A percentile compares a stretch with the other conserved stretches of the same genome.
Conservation (phyloP, 768 basidiomycete species). For the Naganishia randhawae region DNA sequence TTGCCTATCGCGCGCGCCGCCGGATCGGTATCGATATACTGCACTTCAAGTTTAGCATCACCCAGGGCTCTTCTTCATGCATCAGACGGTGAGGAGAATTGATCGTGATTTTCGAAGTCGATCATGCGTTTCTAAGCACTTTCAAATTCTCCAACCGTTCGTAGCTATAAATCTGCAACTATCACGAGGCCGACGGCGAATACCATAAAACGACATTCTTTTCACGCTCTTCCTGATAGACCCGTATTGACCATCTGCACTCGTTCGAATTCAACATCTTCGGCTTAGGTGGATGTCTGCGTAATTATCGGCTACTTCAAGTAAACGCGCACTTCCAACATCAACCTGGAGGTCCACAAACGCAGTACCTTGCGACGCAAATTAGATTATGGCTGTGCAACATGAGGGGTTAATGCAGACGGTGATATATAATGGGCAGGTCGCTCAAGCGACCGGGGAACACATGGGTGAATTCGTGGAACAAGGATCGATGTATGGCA, state of each 20-base stretch:
- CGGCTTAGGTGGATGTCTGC: constrained; percentile 1
- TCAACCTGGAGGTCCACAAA: background rate
- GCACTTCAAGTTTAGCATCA: background rate
- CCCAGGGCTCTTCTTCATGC: background rate
- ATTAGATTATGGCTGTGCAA: constrained; percentile 1
- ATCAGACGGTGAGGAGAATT: background rate
- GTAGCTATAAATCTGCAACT: background rate
- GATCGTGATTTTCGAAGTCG: background rate
- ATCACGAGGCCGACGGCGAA: background rate
- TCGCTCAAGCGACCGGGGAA: constrained; percentile 2
- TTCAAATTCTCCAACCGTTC: background rate
- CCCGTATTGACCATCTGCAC: background rate
- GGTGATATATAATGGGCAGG: constrained; percentile 16
- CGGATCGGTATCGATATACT: background rate
- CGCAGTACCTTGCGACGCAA: background rate
- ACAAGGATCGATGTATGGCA: constrained; percentile 10
- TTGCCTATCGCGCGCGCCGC: background rate
- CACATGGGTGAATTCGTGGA: constrained; percentile 9
- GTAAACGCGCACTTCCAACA: background rate
- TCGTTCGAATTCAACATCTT: background rate
- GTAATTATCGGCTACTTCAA: background rate
- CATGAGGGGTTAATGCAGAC: constrained; percentile 12
- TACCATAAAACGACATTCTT: background rate
- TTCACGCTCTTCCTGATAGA: background rate
- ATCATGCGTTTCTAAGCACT: background rate